Base-by-base conservation (phyloP, 495 filamentous ascomycete species). In the Parachaetomium inaequale region DNA sequence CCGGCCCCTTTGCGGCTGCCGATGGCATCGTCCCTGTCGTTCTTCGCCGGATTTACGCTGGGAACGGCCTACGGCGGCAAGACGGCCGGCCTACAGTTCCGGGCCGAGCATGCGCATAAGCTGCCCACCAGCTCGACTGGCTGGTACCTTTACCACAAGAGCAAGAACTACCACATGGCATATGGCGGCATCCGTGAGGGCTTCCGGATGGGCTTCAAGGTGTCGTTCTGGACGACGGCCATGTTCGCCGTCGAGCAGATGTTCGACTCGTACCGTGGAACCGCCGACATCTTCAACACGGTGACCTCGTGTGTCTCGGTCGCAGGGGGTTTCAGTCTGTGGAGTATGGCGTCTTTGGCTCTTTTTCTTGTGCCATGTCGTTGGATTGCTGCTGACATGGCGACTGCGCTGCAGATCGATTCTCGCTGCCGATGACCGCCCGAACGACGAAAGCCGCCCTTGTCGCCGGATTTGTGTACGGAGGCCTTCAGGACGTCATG, bases 61-160 rank as follows among this genome's bases (percentile, higher is more conserved):
- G 94, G 94, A 40, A 74, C 86, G 6, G 80, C 84, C 7, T 84
- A 94, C 43, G 91, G 90, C 40, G 85, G 85, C 71, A 85, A 85
- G 71, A 85, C 78, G 65, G 84, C 90, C 17, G 85, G 86, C 36
- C 80, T 96, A 42, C 85, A 86, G 52, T 98, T 97, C 75, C 88
- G 93, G 55, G 94, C 94, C 21, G 72, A 98, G 76, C 95, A 98
- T 69, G 89, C 94, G 23, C 94, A 98, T 77, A 87, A 92, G 66
- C 84, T 95, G 49, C 94, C 94, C 23, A 85, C 78, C 7, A 84
- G 84, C n/a, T 84, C 87, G 25, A 83, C 83, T 8, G 94, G 91
- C 31, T 98, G 94, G 94, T 98, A 91, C 71, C 84, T 97, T 29
- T 98, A 98, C 72, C 95, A 98, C 75, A 97, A 96, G 75, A 90